phyloP scores from a whole-genome alignment of 805 yeast genomes.

The Brettanomyces sp. region DNA sequence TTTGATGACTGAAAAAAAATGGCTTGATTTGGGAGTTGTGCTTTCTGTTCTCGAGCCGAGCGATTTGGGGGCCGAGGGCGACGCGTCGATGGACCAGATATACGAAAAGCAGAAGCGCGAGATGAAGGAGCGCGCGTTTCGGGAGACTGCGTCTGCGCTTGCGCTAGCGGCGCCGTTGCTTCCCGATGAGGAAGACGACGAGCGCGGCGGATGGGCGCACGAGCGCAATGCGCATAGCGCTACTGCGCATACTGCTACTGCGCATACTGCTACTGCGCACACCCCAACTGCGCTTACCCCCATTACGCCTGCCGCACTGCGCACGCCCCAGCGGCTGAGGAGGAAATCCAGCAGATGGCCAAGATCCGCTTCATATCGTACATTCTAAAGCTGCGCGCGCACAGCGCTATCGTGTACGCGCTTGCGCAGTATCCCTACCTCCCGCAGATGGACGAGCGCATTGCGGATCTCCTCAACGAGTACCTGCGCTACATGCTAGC shows the following conservation, averaged over 20 bases:
- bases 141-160: conserved; percentile 65
- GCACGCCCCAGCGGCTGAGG: conserved; percentile 2
- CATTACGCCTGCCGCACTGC: background rate
- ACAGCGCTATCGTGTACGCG: conserved; percentile 52
- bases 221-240: background rate
- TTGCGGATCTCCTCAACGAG: conserved; percentile 39
- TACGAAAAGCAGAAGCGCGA: conserved; percentile 37
- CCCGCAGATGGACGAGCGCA: conserved; percentile 41
- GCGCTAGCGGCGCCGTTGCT: conserved; percentile 82
- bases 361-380: conserved; percentile 42
- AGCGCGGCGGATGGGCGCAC: background rate
- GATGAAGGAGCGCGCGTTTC: conserved; percentile 45
- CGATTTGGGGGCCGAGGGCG: conserved; percentile 13
- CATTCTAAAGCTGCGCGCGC: conserved; percentile 49
- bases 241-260: conserved; percentile 4
- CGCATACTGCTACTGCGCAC: background rate
- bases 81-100: conserved; percentile 30
- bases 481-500: conserved; percentile 38
- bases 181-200: conserved; percentile 53
- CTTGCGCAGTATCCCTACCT: conserved; percentile 55
- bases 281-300: background rate
- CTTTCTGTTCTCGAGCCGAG: conserved; percentile 49
- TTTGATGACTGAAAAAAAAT: conserved; percentile 53
- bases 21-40: conserved; percentile 54
- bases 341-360: conserved; percentile 8